Evolutionary conservation across 108 stramenopile species (phyloP).

Genomic region (Pseudonitzschia multistriata): DNA sequence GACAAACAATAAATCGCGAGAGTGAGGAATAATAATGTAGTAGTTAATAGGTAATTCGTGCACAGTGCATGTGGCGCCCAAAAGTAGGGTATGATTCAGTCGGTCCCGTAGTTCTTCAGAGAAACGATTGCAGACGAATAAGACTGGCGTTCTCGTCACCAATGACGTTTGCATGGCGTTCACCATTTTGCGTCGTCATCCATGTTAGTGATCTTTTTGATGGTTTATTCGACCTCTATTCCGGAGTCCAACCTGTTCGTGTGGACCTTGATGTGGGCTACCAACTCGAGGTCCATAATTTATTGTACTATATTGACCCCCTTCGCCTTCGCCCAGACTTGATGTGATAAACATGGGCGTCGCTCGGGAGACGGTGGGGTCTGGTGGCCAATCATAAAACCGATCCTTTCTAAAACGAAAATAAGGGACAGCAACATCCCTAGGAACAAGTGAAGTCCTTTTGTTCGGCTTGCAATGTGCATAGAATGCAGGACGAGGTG

Average conservation of each 20-base stretch:
- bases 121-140: too few relatives aligned
- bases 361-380: conserved; percentile 54
- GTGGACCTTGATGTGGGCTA: neutral
- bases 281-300: neutral
- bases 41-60: too few relatives aligned
- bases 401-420: conserved; percentile 52
- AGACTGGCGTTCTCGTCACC: too few relatives aligned
- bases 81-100: too few relatives aligned
- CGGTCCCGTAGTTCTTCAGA: too few relatives aligned
- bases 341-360: conserved; percentile 34
- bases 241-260: neutral
- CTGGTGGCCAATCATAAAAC: conserved; percentile 67
- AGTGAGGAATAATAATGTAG: too few relatives aligned
- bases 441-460: conserved; percentile 27
- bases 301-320: neutral
- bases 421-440: conserved; percentile 57
- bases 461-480: conserved; percentile 17
- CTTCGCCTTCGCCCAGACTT: neutral
- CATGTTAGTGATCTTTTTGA: neutral
- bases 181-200: too few relatives aligned
- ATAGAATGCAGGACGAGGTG: conserved; percentile 39
- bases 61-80: too few relatives aligned
- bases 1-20: neutral
- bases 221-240: conserved; percentile 1
- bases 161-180: too few relatives aligned